Base-by-base conservation (phyloP, 2,329 filamentous ascomycete species). In the Colletotrichum sp. region DNA sequence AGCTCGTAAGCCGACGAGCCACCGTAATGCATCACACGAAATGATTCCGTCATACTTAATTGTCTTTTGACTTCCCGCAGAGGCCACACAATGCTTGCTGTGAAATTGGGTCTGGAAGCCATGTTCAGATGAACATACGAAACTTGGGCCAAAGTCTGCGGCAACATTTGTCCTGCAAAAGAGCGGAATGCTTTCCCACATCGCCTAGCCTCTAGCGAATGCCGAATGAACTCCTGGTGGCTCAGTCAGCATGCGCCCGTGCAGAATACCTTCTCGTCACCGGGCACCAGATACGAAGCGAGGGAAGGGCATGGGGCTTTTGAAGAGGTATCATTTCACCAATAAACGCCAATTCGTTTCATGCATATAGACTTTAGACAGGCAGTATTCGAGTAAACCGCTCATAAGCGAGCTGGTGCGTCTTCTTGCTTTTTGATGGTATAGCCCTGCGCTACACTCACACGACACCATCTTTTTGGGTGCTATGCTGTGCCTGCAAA, bases 401-500 rank as follows among this genome's bases (percentile, higher is more conserved):
- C 67, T 62, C 56, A 61, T 27, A 70, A 34, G 36, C 67, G 56
- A 70, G 56, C 56, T 52, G 56, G 67, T 52, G 67, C 67, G 56
- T 70, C 67, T 62, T 70, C 67, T 70, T 70, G 56, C 56, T 70
- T 62, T 70, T 70, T 22, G 43, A 56, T 70, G 56, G 56, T 52
- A 70, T 70, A 62, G 58, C 67, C 67, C 56, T 70, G 56, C 58
- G 67, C 67, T 70, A 61, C 56, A 70, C 67, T 34, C 43, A 67
- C 60, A 71, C 32, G 32, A 62, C 70, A 73, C 62, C 55, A 28
- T 66, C 64, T 52, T 68, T 68, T 39, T 18, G 30, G 65, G 65
- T 61, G 71, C 34, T 30, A 43, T 39, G 55, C 27, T 58, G 65
- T 55, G 66, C 39, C 48, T 70, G 67, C 36, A 48, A 70, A 70